These are phyloP conservation scores for Chimonanthus praecox DNA, from an alignment of 164 flowering plant genomes.

Conservation along the genomic window DNA sequence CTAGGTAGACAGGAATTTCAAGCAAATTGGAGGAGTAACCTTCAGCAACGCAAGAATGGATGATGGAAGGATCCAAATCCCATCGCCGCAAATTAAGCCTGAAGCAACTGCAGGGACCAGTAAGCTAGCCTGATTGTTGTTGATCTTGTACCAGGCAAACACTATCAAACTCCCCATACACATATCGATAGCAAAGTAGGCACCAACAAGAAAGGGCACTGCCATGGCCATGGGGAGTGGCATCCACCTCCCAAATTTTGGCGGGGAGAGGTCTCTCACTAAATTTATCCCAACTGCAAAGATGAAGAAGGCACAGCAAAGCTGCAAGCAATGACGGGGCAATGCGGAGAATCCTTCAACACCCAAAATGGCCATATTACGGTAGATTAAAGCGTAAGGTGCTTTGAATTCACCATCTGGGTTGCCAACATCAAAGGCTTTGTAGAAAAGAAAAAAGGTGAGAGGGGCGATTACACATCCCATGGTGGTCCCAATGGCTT, in stretches of 20 bases:
- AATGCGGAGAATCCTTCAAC: constrained; percentile 87
- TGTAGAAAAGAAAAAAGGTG: constrained; percentile 78
- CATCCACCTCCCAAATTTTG: constrained; percentile 47
- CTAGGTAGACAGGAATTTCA: constrained; percentile 43
- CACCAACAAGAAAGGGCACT: constrained; percentile 88
- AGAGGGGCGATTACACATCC: constrained; percentile 90
- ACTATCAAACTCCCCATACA: constrained; percentile 76
- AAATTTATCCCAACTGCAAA: constrained; percentile 62
- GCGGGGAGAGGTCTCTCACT: constrained; percentile 45
- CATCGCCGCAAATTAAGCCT: constrained; percentile 41
- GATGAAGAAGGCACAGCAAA: constrained; percentile 70
- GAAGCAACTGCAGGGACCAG: constrained; percentile 48
- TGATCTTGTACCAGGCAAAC: constrained; percentile 61
- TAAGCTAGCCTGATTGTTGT: constrained; percentile 45
- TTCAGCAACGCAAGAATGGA: constrained; percentile 29
- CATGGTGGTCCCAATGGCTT: constrained; percentile 78
- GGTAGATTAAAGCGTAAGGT: constrained; percentile 75
- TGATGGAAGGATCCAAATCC: constrained; percentile 30
- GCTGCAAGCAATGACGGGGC: constrained; percentile 77
- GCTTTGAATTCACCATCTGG: constrained; percentile 87
- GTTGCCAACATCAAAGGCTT: constrained; percentile 84
- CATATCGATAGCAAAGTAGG: constrained; percentile 87
- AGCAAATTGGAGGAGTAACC: constrained; percentile 46
- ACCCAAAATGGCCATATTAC: constrained; percentile 92
- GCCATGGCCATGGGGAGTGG: constrained; percentile 99